Evolutionary conservation across 192 early-diverging fungal genomes (phyloP), one percentile per base, ranked within the genome.

Genomic region (Oehlia diaphana): DNA sequence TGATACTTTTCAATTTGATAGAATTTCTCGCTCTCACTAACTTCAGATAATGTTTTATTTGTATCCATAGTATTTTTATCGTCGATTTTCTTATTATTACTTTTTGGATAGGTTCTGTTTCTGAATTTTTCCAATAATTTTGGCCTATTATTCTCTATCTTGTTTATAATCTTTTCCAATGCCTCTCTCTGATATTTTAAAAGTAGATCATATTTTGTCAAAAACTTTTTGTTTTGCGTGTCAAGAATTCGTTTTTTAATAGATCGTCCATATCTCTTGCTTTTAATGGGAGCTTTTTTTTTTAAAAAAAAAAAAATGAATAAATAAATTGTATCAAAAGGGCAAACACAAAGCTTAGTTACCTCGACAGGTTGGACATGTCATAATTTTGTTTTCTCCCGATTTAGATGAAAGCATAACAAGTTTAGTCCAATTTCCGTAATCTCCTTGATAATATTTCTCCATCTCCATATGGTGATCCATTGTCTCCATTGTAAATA

Each of bases 401-500:
- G 16, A 21, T 58, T 58, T 14, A 4, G 53, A 58, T 21, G 53
- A 58, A 58, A 58, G 53, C 14, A 58, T 21, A 6, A 21, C 19
- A 58, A 58, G 5, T 2, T 5, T 19, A 6, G 53, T 58, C 53
- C 53, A 58, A 21, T 19, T 58, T 58, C 16, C 19, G 10, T 58
- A 19, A 58, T 6, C 19, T 58, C 53, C 53, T 6, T 58, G 14
- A 58, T 58, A 58, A 58, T 58, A 58, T 4, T 58, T 58, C 16
- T 21, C 19, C 37, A 39, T 23, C 14, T 61, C 82, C 81, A 90
- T 82, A 47, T 82, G 78, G 0, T 85, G 85, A 61, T 92, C 91
- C 39, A 92, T 33, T 9, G 81, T 87, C 5, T 82, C 73, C 79
- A 89, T 84, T 7, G 89, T 90, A 62, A 87, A 84, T 2, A 82